Conservation (phyloP, 2,329 filamentous ascomycete genomes). For the Phialophora macrospora region DNA sequence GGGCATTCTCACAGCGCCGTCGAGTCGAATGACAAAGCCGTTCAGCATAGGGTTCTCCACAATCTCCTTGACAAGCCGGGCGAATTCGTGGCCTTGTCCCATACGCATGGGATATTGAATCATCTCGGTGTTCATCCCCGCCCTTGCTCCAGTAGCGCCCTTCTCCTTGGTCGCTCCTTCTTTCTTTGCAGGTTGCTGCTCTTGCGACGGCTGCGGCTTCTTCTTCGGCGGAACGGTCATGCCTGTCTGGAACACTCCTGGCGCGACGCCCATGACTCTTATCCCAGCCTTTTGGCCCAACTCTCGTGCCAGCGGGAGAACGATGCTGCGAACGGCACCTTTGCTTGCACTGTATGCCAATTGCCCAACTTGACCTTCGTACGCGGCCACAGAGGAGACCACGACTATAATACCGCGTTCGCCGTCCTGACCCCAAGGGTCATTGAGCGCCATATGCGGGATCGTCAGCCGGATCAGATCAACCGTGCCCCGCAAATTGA, state of each 20-base stretch:
- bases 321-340: slow-evolving; percentile 38
- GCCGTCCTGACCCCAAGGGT: slow-evolving; percentile 34
- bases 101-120: slow-evolving; percentile 39
- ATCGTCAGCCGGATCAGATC: slow-evolving; percentile 39
- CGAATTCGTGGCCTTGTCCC: slow-evolving; percentile 39
- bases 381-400: slow-evolving; percentile 39
- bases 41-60: slow-evolving; percentile 41
- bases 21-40: slow-evolving; percentile 38
- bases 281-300: slow-evolving; percentile 39
- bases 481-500: slow-evolving; percentile 40
- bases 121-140: slow-evolving; percentile 35
- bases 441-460: slow-evolving; percentile 37
- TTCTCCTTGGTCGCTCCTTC: slow-evolving; percentile 21
- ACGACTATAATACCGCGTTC: slow-evolving; percentile 39
- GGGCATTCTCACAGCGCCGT: slow-evolving; percentile 40
- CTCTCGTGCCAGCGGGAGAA: slow-evolving; percentile 40
- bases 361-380: slow-evolving; percentile 40
- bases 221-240: slow-evolving; percentile 35
- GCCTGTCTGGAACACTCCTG: slow-evolving; percentile 39
- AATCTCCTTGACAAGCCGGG: slow-evolving; percentile 38
- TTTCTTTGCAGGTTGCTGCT: slow-evolving; percentile 17
- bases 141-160: slow-evolving; percentile 26
- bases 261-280: slow-evolving; percentile 39
- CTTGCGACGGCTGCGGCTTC: slow-evolving; percentile 2
- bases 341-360: slow-evolving; percentile 41